A percentile compares a stretch with the other conserved stretches of the same genome.
phyloP scores from a whole-genome alignment of 345 rosid species.

The Salix dunnii region DNA sequence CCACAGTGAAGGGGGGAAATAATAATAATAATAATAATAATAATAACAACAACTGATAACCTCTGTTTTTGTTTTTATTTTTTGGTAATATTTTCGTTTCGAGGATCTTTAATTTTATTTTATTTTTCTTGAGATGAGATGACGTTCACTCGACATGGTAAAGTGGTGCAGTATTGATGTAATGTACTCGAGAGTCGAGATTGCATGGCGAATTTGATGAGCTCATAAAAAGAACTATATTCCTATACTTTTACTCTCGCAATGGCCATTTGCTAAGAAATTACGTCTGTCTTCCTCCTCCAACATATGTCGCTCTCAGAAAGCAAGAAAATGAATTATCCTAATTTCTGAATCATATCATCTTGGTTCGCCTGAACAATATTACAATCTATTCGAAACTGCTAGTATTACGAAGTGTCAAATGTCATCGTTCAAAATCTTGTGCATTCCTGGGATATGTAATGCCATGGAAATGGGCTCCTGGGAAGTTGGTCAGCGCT shows the following conservation, averaged over 20 bases:
- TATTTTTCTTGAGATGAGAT: no score
- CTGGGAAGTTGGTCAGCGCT: background rate
- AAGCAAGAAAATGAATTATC: background rate
- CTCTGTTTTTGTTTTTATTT: no score
- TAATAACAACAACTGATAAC: no score
- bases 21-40: no score
- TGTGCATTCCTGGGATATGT: background rate
- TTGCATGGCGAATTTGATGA: no score
- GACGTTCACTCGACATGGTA: no score
- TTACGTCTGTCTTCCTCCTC: background rate
- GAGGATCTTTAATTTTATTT: no score
- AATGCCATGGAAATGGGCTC: background rate
- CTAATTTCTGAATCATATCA: background rate
- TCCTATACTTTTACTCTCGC: background rate
- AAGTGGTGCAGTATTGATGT: no score
- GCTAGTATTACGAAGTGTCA: background rate
- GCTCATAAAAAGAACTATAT: no score
- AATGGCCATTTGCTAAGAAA: background rate
- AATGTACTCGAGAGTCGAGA: no score
- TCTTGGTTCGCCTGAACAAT: background rate
- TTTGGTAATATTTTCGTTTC: no score
- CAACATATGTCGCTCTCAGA: background rate
- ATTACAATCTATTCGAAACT: background rate
- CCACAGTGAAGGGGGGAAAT: background rate
- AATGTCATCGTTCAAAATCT: background rate